Evolutionary conservation across 2,329 filamentous ascomycete species (phyloP).

Genomic region (Dactylellina cionopaga): DNA sequence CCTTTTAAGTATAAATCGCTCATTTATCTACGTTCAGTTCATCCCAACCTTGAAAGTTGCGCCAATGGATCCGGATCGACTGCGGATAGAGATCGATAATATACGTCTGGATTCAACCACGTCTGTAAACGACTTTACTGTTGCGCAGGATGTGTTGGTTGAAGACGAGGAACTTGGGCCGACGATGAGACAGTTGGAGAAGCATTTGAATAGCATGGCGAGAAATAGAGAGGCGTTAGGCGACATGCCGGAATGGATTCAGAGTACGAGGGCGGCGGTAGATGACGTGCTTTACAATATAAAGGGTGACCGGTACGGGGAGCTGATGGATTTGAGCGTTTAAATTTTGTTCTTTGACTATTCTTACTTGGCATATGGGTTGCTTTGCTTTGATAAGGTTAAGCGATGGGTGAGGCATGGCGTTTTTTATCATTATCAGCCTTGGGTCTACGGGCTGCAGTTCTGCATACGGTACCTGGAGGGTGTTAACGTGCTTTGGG

Average conservation of each 20-base stretch:
- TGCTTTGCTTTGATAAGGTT: background rate
- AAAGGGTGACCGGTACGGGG: slow-evolving; percentile 45
- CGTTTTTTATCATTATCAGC: slow-evolving; percentile 14
- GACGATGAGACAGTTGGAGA: slow-evolving; percentile 49
- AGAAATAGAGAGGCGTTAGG: slow-evolving; percentile 36
- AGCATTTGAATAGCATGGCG: slow-evolving; percentile 42
- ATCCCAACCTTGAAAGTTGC: slow-evolving; percentile 42
- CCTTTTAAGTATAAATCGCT: too few species aligned
- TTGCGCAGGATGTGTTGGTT: slow-evolving; percentile 34
- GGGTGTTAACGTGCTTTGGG: too few species aligned
- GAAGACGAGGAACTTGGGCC: slow-evolving; percentile 35
- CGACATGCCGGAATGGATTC: slow-evolving; percentile 47
- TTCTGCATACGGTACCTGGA: too few species aligned
- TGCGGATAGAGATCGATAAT: slow-evolving; percentile 50
- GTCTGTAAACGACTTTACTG: slow-evolving; percentile 41
- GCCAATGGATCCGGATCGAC: slow-evolving; percentile 36
- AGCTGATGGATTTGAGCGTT: slow-evolving; percentile 45
- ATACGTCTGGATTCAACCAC: slow-evolving; percentile 34
- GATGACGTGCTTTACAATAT: slow-evolving; percentile 47
- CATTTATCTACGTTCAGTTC: slow-evolving; percentile 10
- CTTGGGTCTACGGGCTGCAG: too few species aligned
- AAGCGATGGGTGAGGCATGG: background rate
- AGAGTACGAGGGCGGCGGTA: slow-evolving; percentile 45
- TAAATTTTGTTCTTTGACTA: slow-evolving; percentile 5
- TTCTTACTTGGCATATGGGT: slow-evolving; percentile 8